A percentile compares a stretch with the other conserved stretches of the same genome.
Conservation (phyloP, 2,329 filamentous ascomycete species). For the Fusarium liriodendri region DNA sequence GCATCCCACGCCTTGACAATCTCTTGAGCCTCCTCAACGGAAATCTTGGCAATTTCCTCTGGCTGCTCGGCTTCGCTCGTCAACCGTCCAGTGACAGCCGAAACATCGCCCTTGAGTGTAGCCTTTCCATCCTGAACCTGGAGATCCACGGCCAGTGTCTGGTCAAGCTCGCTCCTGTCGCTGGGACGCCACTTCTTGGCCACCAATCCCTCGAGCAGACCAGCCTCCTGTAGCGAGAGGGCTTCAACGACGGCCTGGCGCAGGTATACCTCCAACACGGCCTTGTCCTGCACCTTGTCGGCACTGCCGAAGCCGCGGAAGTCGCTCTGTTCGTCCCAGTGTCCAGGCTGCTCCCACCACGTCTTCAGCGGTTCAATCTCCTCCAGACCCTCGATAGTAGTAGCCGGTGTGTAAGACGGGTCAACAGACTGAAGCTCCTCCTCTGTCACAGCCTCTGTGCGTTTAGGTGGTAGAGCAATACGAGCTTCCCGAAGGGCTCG, state of each 20-base stretch:
- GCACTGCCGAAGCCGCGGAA: slow-evolving; percentile 58
- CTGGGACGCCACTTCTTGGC: slow-evolving; percentile 49
- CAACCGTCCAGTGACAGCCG: slow-evolving; percentile 49
- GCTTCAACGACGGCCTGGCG: slow-evolving; percentile 65
- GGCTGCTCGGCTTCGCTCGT: slow-evolving; percentile 43
- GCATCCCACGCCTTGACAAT: slow-evolving; percentile 60
- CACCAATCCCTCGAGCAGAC: slow-evolving; percentile 46
- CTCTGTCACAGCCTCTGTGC: slow-evolving; percentile 49
- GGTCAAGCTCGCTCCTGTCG: slow-evolving; percentile 48
- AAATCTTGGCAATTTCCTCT: slow-evolving; percentile 40
- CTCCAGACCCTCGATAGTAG: slow-evolving; percentile 57
- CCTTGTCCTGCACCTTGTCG: slow-evolving; percentile 55
- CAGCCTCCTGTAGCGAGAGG: slow-evolving; percentile 54
- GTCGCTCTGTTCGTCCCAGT: slow-evolving; percentile 61
- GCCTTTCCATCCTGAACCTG: slow-evolving; percentile 54
- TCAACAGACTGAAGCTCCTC: slow-evolving; percentile 46
- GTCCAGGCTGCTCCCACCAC: slow-evolving; percentile 67
- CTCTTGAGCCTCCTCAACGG: slow-evolving; percentile 54
- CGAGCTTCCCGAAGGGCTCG: slow-evolving; percentile 44
- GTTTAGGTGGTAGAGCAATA: slow-evolving; percentile 48
- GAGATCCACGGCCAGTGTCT: slow-evolving; percentile 52
- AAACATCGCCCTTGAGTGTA: slow-evolving; percentile 52
- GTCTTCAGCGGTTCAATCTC: slow-evolving; percentile 58
- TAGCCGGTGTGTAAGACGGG: slow-evolving; percentile 60
- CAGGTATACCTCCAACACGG: slow-evolving; percentile 60